A percentile compares a stretch with the other conserved stretches of the same genome.
These are phyloP conservation scores for Staphylotrichum longicolle DNA, from an alignment of 495 filamentous ascomycete species.

Conservation along the genomic window DNA sequence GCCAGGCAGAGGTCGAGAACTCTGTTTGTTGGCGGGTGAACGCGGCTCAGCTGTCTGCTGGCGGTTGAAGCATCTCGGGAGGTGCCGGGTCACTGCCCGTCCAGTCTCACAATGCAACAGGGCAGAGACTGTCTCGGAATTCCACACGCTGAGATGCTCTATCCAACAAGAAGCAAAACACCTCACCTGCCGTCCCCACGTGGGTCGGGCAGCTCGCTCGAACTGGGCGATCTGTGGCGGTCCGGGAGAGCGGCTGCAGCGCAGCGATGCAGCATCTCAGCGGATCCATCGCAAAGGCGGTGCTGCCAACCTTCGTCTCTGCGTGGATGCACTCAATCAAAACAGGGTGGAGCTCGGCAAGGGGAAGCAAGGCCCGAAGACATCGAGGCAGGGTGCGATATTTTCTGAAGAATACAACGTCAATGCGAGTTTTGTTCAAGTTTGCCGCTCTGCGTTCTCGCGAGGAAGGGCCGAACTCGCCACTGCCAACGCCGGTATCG, in stretches of 20 bases:
- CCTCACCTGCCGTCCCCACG: slow-evolving; percentile 13
- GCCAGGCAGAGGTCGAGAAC: no score
- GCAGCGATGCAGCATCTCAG: slow-evolving; percentile 3
- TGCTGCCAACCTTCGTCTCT: slow-evolving; percentile 9
- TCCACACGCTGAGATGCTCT: not conserved
- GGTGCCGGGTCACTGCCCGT: not conserved
- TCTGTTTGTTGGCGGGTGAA: not conserved
- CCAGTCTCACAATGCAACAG: not conserved
- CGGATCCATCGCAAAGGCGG: slow-evolving; percentile 9
- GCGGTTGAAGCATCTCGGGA: not conserved
- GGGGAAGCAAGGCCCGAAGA: slow-evolving; percentile 17
- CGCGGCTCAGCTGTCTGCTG: slow-evolving; percentile 1
- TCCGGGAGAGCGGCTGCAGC: slow-evolving; percentile 10
- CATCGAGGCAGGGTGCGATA: slow-evolving; percentile 16
- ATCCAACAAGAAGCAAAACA: slow-evolving; percentile 5
- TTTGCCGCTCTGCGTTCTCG: not conserved
- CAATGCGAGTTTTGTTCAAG: not conserved
- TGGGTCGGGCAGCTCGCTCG: slow-evolving; percentile 9
- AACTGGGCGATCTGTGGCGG: slow-evolving; percentile 12
- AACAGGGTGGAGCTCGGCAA: slow-evolving; percentile 20
- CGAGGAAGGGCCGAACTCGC: not conserved
- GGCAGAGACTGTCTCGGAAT: slow-evolving; percentile 11
- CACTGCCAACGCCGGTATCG: no score
- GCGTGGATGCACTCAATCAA: slow-evolving; percentile 18
- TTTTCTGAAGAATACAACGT: slow-evolving; percentile 14